phyloP scores from a whole-genome alignment of 345 rosid genomes.

The Excoecaria cochinchinensis region DNA sequence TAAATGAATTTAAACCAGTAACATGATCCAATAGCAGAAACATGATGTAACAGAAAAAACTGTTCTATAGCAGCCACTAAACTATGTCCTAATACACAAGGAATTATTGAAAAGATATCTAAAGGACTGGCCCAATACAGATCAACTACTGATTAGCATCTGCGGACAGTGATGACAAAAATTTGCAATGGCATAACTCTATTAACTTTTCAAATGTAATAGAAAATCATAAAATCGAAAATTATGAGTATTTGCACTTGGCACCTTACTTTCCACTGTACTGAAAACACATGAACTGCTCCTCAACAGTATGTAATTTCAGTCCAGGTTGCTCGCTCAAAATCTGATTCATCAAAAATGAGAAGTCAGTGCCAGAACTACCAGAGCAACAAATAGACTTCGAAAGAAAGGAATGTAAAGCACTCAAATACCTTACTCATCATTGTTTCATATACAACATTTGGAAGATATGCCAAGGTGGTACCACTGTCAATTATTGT shows the following conservation, averaged over 20 bases:
- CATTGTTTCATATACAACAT: conserved; percentile 46
- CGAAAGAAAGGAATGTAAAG: neutral
- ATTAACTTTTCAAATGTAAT: neutral
- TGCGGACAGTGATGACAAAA: neutral
- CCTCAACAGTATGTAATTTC: conserved; percentile 50
- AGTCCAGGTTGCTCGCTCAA: conserved; percentile 48
- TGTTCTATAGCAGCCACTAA: neutral
- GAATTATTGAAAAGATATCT: neutral
- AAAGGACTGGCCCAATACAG: neutral
- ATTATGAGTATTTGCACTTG: conserved; percentile 9
- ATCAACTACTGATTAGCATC: neutral
- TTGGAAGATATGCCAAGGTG: conserved; percentile 85
- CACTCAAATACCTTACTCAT: conserved; percentile 42
- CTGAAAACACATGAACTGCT: conserved; percentile 63
- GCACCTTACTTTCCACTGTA: conserved; percentile 55
- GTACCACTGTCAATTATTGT: conserved; percentile 93
- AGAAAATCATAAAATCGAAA: neutral
- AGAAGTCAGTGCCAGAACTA: neutral
- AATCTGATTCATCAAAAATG: conserved; percentile 42
- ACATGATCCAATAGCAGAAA: neutral
- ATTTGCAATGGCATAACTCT: neutral
- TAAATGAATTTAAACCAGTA: neutral
- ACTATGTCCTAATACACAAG: neutral
- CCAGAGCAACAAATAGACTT: neutral
- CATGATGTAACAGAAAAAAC: neutral